Base-by-base conservation (phyloP, 179 eudicot species). In the Dionaea muscipula region DNA sequence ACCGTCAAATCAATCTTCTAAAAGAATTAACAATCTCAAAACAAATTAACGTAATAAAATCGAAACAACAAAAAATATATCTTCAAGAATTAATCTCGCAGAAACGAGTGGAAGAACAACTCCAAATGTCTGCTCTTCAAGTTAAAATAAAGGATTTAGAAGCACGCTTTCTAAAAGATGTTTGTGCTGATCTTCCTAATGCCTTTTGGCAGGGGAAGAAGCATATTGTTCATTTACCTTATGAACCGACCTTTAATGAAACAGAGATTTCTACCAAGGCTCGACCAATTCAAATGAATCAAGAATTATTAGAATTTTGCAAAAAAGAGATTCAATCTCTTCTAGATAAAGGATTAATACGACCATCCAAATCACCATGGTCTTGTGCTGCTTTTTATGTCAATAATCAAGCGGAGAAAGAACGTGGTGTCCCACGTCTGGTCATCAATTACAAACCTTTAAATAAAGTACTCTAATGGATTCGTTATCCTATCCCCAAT, bases 401-500 rank as follows among this genome's bases (percentile, higher is more conserved):
- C 3, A 39, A 12, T 13, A 46, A 46, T 2, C 50, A 46, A 4
- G 23, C 22, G 2, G 22, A 46, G 18, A 16, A 12, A 16, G 50
- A 46, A 46, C 16, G 24, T 16, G 25, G 50, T 2, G 18, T 18
- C 18, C 25, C 50, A 18, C 6, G 50, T 1, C 22, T 45, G n/a
- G 22, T 45, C 3, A 45, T 45, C 3, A 45, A 46, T 46, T 46
- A 46, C 17, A 46, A 16, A 19, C 25, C 50, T 9, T 46, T 46
- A 46, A 46, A 19, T 2, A 13, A 46, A 46, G 24, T 46, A 2
- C 50, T 46, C 20, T 46, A 19, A 19, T 22, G 50, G 50, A 46
- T 41, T 18, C 16, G 22, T 12, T 51, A 51, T 51, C 55, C 39
- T 1, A 15, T 51, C 1, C 55, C 55, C 4, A 51, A 51, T 18